Conservation (phyloP, 345 rosid species). For the Arabis hirsuta region DNA sequence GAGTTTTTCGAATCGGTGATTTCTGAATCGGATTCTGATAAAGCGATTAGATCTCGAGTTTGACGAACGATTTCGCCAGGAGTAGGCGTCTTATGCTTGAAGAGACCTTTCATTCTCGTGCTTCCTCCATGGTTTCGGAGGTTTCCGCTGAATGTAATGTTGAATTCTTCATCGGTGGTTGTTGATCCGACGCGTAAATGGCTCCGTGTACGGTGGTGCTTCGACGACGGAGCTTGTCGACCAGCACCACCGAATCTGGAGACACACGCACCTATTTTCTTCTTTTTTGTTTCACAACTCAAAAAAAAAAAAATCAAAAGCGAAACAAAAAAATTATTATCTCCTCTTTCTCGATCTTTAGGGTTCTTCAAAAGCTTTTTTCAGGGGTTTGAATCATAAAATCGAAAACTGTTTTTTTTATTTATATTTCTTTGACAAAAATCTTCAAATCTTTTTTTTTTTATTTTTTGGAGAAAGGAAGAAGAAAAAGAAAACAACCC, state of each 20-base stretch:
- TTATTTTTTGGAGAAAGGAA: background rate
- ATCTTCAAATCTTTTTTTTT: background rate
- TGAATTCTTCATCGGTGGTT: slow-evolving; percentile 38
- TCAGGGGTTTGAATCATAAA: slow-evolving; percentile 26
- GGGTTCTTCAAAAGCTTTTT: slow-evolving; percentile 29
- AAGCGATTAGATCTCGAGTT: slow-evolving; percentile 33
- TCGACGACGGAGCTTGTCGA: slow-evolving; percentile 42
- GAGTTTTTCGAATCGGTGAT: slow-evolving; percentile 12
- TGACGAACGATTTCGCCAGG: slow-evolving; percentile 34
- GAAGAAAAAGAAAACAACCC: slow-evolving; percentile 27
- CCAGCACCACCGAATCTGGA: slow-evolving; percentile 44
- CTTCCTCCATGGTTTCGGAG: slow-evolving; percentile 39
- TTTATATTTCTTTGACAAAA: slow-evolving; percentile 4
- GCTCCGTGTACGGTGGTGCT: slow-evolving; percentile 44
- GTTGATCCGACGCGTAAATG: slow-evolving; percentile 43
- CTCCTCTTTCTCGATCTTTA: background rate
- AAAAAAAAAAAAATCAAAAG: background rate
- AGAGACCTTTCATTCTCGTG: slow-evolving; percentile 41
- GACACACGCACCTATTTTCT: slow-evolving; percentile 47
- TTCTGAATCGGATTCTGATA: slow-evolving; percentile 8
- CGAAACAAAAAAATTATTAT: slow-evolving; percentile 1
- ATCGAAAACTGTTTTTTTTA: background rate
- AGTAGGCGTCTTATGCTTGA: slow-evolving; percentile 32
- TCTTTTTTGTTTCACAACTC: background rate
- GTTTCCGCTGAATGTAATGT: slow-evolving; percentile 37